These are phyloP conservation scores for Diatrype stigma DNA, from an alignment of 2,329 filamentous ascomycete species.

Conservation along the genomic window DNA sequence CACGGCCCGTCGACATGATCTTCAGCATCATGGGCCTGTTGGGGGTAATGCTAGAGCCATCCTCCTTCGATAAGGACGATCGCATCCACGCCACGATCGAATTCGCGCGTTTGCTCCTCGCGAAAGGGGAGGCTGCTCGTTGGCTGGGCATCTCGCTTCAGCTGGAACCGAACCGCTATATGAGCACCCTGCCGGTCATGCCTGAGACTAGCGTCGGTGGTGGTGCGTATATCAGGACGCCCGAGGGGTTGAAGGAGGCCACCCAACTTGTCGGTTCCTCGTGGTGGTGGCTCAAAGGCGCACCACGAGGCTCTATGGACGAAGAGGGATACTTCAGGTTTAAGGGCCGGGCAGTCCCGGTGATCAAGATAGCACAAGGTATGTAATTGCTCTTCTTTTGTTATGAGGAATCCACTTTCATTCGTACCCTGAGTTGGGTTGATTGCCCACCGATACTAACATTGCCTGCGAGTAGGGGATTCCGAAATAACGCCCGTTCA, in stretches of 20 bases:
- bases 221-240: slow-evolving; percentile 3
- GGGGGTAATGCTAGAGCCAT: slow-evolving; percentile 7
- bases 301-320: slow-evolving; percentile 5
- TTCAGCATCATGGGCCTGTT: slow-evolving; percentile 13
- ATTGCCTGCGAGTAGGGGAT: neutral
- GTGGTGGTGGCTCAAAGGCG: slow-evolving; percentile 8
- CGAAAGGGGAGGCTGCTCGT: slow-evolving; percentile 52
- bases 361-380: neutral
- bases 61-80: slow-evolving; percentile 3
- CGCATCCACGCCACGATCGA: slow-evolving; percentile 7
- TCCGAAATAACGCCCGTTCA: too few relatives aligned
- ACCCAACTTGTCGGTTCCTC: neutral
- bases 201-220: slow-evolving; percentile 46
- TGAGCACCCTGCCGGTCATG: slow-evolving; percentile 46
- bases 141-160: slow-evolving; percentile 54
- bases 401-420: too few relatives aligned
- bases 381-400: neutral
- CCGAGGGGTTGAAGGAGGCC: slow-evolving; percentile 18
- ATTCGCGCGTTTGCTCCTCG: slow-evolving; percentile 53
- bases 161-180: slow-evolving; percentile 46
- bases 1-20: slow-evolving; percentile 5
- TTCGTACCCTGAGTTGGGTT: too few relatives aligned
- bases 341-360: neutral
- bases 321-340: slow-evolving; percentile 5
- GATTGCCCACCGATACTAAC: too few relatives aligned